A percentile compares a stretch with the other conserved stretches of the same genome.
phyloP scores from a whole-genome alignment of 768 basidiomycete genomes.

The Ramaria sp. region DNA sequence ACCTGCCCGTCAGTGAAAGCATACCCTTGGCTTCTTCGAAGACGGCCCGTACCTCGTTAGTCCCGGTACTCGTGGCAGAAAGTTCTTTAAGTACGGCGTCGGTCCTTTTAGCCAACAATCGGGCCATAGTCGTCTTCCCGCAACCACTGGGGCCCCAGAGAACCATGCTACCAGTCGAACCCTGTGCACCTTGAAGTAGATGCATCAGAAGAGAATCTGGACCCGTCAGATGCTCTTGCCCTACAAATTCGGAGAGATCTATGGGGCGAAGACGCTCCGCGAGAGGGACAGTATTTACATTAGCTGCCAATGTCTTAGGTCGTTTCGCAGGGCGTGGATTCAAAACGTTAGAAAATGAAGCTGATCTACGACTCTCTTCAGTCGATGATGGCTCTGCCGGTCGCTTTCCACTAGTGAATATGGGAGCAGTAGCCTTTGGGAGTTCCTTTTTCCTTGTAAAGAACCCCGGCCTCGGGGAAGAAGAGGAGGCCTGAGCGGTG shows the following conservation, averaged over 20 bases:
- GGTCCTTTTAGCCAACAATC: conserved; percentile 52
- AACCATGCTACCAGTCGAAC: conserved; percentile 43
- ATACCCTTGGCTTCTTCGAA: conserved; percentile 67
- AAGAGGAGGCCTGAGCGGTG: not conserved
- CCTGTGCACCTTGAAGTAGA: conserved; percentile 35
- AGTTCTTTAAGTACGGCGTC: conserved; percentile 63
- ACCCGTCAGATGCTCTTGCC: conserved; percentile 55
- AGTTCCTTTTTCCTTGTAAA: conserved; percentile 11
- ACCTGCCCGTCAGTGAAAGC: conserved; percentile 58
- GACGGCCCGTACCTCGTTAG: conserved; percentile 59
- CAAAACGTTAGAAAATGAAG: not conserved
- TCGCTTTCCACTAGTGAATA: conserved; percentile 23
- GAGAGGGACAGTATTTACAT: conserved; percentile 35
- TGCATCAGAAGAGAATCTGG: conserved; percentile 45
- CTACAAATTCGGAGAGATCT: conserved; percentile 54
- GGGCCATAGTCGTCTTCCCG: conserved; percentile 69
- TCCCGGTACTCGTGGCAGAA: conserved; percentile 59
- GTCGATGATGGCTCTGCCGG: conserved; percentile 1
- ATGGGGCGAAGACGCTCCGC: conserved; percentile 67
- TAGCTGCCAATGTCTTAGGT: conserved; percentile 14
- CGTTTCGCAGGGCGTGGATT: conserved; percentile 16
- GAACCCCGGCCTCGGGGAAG: conserved; percentile 11
- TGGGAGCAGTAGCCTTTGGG: conserved; percentile 28
- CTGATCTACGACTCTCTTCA: conserved; percentile 8
- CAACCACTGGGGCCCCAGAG: conserved; percentile 74